Percentiles rank a stretch among this genome's conserved stretches.
phyloP scores from a whole-genome alignment of 129 eudicot genomes.

The Arctium lappa region DNA sequence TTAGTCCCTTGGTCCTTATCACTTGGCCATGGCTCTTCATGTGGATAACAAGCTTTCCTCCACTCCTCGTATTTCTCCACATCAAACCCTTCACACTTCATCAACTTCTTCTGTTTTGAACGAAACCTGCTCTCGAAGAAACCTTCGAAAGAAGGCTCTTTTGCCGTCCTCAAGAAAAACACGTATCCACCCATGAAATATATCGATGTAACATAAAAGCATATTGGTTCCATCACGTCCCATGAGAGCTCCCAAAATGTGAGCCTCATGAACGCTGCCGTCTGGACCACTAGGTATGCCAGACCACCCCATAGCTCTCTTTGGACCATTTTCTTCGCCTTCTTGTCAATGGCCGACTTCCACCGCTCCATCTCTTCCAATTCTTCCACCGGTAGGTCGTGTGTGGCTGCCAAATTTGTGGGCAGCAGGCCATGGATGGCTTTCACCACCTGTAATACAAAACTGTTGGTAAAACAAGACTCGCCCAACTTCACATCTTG shows the following conservation, averaged over 20 bases:
- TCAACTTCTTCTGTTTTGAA: constrained; percentile 63
- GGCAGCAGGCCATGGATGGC: constrained; percentile 68
- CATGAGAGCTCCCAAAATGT: constrained; percentile 98
- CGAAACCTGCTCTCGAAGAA: constrained; percentile 71
- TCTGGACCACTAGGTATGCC: constrained; percentile 71
- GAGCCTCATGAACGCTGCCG: constrained; percentile 92
- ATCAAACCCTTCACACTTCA: constrained; percentile 62
- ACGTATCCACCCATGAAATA: constrained; percentile 93
- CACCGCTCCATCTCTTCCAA: constrained; percentile 66
- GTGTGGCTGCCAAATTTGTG: background rate
- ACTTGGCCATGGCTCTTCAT: constrained; percentile 36
- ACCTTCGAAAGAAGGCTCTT: constrained; percentile 94
- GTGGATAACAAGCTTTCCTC: constrained; percentile 55
- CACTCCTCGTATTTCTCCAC: constrained; percentile 65
- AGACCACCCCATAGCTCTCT: constrained; percentile 87
- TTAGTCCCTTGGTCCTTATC: constrained; percentile 24
- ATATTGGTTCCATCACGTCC: constrained; percentile 99
- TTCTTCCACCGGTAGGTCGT: constrained; percentile 52
- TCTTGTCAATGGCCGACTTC: constrained; percentile 55
- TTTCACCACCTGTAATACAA: constrained; percentile 83
- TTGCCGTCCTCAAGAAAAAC: constrained; percentile 83
- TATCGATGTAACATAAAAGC: constrained; percentile 80
- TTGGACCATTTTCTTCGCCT: constrained; percentile 60
- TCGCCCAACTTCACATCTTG: constrained; percentile 22
- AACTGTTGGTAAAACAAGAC: constrained; percentile 39